Conservation (phyloP, 345 rosid species). For the Draba incana region DNA sequence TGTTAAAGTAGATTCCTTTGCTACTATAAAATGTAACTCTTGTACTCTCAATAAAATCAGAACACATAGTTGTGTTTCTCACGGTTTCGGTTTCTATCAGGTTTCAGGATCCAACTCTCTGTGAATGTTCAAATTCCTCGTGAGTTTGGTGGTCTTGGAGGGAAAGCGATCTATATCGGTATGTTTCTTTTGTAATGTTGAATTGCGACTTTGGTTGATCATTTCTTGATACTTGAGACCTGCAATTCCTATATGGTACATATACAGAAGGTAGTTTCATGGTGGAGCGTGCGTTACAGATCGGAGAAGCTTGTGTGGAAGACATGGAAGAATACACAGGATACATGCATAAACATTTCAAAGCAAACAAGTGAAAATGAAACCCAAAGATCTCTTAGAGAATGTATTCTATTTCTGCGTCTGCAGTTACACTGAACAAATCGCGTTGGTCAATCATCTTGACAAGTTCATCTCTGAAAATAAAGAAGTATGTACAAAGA, state of each 20-base stretch:
- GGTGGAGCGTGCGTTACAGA: slow-evolving; percentile 89
- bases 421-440: slow-evolving; percentile 89
- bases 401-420: slow-evolving; percentile 81
- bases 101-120: slow-evolving; percentile 86
- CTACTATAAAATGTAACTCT: too few species aligned
- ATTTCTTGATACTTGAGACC: slow-evolving; percentile 7
- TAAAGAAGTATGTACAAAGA: slow-evolving; percentile 58
- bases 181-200: slow-evolving; percentile 17
- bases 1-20: too few species aligned
- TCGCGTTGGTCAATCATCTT: slow-evolving; percentile 74
- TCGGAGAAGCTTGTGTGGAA: slow-evolving; percentile 76
- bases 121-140: slow-evolving; percentile 91
- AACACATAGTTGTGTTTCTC: too few species aligned
- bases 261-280: slow-evolving; percentile 98
- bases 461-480: slow-evolving; percentile 80
- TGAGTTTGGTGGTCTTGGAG: slow-evolving; percentile 85
- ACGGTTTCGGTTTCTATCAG: too few species aligned
- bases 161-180: slow-evolving; percentile 89
- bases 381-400: slow-evolving; percentile 67
- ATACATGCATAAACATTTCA: slow-evolving; percentile 53
- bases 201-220: background rate
- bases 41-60: too few species aligned
- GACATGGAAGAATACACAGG: slow-evolving; percentile 66
- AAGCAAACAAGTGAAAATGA: slow-evolving; percentile 49
- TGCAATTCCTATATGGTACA: slow-evolving; percentile 33